Conservation (phyloP, 2,329 filamentous ascomycete genomes). For the Ramularia endophylla region DNA sequence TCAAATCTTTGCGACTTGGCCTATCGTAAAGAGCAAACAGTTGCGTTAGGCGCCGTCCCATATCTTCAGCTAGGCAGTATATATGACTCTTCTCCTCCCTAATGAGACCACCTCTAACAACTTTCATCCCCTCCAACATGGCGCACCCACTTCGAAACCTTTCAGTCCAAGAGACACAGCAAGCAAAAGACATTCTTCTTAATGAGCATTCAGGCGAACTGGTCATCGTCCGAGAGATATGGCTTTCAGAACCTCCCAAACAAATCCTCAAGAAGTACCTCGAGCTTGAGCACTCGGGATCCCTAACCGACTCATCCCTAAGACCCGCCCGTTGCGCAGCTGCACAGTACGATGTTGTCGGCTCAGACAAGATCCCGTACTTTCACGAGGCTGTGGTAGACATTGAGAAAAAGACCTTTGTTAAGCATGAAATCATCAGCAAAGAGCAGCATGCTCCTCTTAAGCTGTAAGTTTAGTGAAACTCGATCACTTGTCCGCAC, state of each 20-base stretch:
- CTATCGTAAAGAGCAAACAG: too few species aligned
- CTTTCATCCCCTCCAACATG: not conserved
- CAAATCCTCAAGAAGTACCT: constrained; percentile 24
- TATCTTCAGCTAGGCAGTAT: too few species aligned
- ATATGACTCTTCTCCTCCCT: too few species aligned
- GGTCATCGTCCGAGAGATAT: constrained; percentile 25
- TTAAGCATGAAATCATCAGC: constrained; percentile 26
- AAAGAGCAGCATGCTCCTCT: constrained; percentile 25
- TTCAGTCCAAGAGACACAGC: constrained; percentile 18
- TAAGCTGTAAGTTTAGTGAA: constrained; percentile 19
- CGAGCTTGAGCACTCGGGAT: constrained; percentile 24
- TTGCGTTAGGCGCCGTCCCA: too few species aligned
- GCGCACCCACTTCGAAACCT: constrained; percentile 17
- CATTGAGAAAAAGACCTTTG: constrained; percentile 16
- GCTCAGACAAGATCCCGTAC: constrained; percentile 43
- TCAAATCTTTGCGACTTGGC: too few species aligned
- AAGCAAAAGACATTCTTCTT: constrained; percentile 20
- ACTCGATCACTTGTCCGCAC: constrained; percentile 1
- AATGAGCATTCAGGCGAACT: constrained; percentile 19
- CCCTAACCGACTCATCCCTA: constrained; percentile 15
- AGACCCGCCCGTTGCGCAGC: constrained; percentile 42
- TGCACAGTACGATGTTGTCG: constrained; percentile 53
- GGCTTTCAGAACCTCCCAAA: constrained; percentile 28
- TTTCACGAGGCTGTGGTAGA: constrained; percentile 49
- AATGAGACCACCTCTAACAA: not conserved